Evolutionary conservation across 2,329 filamentous ascomycete species (phyloP).

Genomic region (Exophiala calicioides): DNA sequence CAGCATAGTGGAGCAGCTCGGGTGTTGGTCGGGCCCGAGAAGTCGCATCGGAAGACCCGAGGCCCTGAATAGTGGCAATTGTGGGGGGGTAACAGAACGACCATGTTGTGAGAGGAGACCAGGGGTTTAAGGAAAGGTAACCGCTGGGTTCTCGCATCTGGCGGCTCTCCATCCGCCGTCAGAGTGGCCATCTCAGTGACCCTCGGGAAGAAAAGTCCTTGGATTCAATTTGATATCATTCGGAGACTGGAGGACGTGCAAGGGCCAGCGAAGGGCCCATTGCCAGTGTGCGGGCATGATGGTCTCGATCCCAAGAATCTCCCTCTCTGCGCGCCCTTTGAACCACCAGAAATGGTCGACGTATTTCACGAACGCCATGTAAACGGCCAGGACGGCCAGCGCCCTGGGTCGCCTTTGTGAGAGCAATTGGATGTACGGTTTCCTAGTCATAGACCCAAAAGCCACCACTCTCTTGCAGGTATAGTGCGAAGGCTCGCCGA

Average conservation of each 20-base stretch:
- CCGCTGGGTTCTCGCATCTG: too few species aligned
- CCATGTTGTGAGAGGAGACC: too few species aligned
- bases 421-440: constrained; percentile 35
- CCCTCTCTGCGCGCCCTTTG: constrained; percentile 30
- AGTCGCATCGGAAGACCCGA: too few species aligned
- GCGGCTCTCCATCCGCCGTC: too few species aligned
- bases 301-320: constrained; percentile 33
- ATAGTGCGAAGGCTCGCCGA: constrained; percentile 30
- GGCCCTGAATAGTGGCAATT: too few species aligned
- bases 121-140: too few species aligned
- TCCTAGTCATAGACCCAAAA: constrained; percentile 35
- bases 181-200: neutral
- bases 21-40: too few species aligned
- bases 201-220: neutral
- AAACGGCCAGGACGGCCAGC: constrained; percentile 36
- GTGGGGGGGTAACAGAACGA: too few species aligned
- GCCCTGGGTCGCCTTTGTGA: constrained; percentile 34
- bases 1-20: too few species aligned
- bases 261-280: constrained; percentile 35
- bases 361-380: constrained; percentile 36
- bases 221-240: neutral
- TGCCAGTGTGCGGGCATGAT: constrained; percentile 36
- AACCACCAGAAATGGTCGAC: constrained; percentile 35
- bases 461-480: constrained; percentile 34
- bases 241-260: constrained; percentile 18